Percentiles rank a stretch among this genome's conserved stretches.
phyloP scores from a whole-genome alignment of 805 yeast genomes.

The Teunomyces panamensis region DNA sequence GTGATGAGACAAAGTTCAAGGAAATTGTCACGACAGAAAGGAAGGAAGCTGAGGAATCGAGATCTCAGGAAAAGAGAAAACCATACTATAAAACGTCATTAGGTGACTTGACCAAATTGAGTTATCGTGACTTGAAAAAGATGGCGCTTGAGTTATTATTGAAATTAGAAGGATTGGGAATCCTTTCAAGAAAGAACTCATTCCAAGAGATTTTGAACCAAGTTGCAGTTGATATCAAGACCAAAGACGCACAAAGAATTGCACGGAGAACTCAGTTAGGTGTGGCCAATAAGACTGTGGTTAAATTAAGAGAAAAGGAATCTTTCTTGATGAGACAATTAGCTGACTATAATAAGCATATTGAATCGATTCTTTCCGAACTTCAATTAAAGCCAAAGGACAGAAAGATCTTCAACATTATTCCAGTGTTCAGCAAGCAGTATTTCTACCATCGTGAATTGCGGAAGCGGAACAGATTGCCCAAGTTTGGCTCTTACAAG shows the following conservation, averaged over 20 bases:
- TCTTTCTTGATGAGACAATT: constrained; percentile 44
- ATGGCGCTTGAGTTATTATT: constrained; percentile 70
- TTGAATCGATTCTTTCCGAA: constrained; percentile 42
- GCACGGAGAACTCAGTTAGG: constrained; percentile 40
- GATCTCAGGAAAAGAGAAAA: constrained; percentile 38
- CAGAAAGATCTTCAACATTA: constrained; percentile 46
- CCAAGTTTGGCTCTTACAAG: constrained; percentile 74
- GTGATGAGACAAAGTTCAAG: constrained; percentile 66
- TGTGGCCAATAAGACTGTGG: constrained; percentile 40
- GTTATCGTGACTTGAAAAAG: constrained; percentile 76
- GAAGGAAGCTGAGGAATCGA: constrained; percentile 24
- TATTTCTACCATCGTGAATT: constrained; percentile 72
- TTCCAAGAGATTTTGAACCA: constrained; percentile 80
- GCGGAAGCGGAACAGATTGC: constrained; percentile 61
- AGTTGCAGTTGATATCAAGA: constrained; percentile 74
- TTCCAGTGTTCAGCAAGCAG: constrained; percentile 64
- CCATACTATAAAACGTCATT: constrained; percentile 46
- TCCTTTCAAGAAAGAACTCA: constrained; percentile 61
- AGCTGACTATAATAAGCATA: constrained; percentile 45
- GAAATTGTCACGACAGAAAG: constrained; percentile 51
- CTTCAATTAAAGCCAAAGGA: constrained; percentile 46
- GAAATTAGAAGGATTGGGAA: constrained; percentile 68
- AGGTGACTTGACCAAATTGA: constrained; percentile 46
- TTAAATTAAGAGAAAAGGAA: constrained; percentile 45
- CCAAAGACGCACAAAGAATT: constrained; percentile 43